Evolutionary conservation across 2,329 filamentous ascomycete species (phyloP), one percentile per base, ranked within the genome.

Genomic region (Penicillium sp.): DNA sequence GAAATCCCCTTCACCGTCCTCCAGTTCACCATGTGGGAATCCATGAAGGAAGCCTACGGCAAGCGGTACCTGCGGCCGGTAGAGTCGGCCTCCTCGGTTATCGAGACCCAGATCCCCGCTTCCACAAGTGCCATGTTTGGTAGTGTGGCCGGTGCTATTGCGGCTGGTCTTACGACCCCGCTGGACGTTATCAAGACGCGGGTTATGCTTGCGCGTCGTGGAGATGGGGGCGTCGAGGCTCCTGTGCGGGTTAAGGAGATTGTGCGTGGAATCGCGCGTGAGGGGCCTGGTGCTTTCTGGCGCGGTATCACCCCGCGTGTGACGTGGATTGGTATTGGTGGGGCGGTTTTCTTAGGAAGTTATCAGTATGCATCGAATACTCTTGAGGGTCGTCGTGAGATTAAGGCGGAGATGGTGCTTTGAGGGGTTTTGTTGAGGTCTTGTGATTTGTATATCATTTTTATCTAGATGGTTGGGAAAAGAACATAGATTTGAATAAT

Each of bases 1-100:
- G 94, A 99, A 79, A 92, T 99, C 57, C 94, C 94, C 4, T 99
- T 99, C 68, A 97, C 95, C 2, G 87, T 97, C 9, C 89, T 99
- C 59, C 94, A 99, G 74, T 99, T 99, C 71, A 94, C 94, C 42
- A 81, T 99, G 59, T 99, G 94, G 94, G 94, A 99, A 76, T 85
- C 82, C 4, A 83, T 97, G 81, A 97, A 97, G 81, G 79, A 71
- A 35, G 61, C 67, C 1, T 79, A 78, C 62, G 69, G 68, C 4
- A 65, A 67, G 35, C 71, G 71, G 19, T 68, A 80, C 6, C 74
- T 81, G 40, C 65, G 76, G 38, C 71, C 66, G 54, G 65, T 44
- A 32, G 50, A 48, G 72, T 78, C 76, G 5, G 49, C 56, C 1
- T 57, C 58, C 2, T 62, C 60, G 14, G 63, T 67, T 2, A 62